Percentiles rank a stretch among this genome's conserved stretches.
Evolutionary conservation across 495 filamentous ascomycete genomes (phyloP).

Genomic region (Ascodesmis nigricans): DNA sequence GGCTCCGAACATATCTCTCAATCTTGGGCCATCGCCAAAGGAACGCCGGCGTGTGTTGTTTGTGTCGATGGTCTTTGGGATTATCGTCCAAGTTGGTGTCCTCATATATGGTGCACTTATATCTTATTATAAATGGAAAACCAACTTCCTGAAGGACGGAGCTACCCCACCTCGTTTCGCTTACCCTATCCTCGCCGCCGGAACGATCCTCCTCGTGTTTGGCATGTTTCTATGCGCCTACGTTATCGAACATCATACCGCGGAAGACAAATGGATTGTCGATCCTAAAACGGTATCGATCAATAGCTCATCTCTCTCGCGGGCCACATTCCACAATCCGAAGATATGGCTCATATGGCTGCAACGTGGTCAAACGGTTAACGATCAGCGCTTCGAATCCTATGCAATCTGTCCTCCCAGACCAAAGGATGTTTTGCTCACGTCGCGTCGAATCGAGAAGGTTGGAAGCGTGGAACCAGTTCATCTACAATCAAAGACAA

Average conservation of each 20-base stretch:
- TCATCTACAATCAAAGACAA: neutral
- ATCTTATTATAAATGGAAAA: slow-evolving; percentile 1
- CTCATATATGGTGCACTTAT: slow-evolving; percentile 5
- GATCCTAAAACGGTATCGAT: slow-evolving; percentile 15
- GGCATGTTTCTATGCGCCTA: slow-evolving; percentile 7
- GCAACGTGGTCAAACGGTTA: slow-evolving; percentile 15
- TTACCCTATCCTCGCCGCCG: slow-evolving; percentile 1
- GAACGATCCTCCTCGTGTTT: slow-evolving; percentile 2
- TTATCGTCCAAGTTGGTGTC: slow-evolving; percentile 2
- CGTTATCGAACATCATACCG: slow-evolving; percentile 5
- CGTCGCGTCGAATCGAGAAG: slow-evolving; percentile 1
- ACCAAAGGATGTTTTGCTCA: too few species aligned
- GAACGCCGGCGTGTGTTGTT: neutral
- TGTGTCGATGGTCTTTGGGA: slow-evolving; percentile 4
- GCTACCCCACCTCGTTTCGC: neutral
- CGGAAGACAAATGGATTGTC: slow-evolving; percentile 14
- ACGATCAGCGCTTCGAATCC: slow-evolving; percentile 20
- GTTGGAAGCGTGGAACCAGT: neutral
- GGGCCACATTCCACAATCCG: slow-evolving; percentile 7
- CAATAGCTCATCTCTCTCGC: too few species aligned
- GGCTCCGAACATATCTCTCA: slow-evolving; percentile 10
- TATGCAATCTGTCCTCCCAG: too few species aligned
- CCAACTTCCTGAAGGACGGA: neutral
- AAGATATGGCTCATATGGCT: slow-evolving; percentile 14
- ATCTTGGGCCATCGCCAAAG: slow-evolving; percentile 1